Base-by-base conservation (phyloP, 2,329 filamentous ascomycete species). In the Paecilomyces dactylethromorphus region DNA sequence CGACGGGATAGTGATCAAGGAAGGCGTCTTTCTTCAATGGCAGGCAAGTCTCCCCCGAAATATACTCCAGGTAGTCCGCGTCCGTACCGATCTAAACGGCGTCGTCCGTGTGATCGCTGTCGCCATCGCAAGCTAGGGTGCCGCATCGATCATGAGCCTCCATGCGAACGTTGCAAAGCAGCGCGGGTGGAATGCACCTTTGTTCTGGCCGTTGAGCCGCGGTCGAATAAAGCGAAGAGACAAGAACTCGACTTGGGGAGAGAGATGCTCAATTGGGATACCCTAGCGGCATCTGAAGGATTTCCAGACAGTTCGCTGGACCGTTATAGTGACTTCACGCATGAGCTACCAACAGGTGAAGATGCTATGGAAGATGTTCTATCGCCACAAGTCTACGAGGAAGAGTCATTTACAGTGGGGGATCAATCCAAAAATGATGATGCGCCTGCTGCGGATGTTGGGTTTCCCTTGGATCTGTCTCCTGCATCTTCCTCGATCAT, bases 31-130 rank as follows among this genome's bases (percentile, higher is more conserved):
- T 45, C 15, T 18, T 45, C 39, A n/a, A 45, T 45, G 39, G 39
- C 39, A 8, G 21, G 39, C 10, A 21, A n/a, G 8, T 45, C 39
- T 45, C 15, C 39, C 2, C 39, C 15, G 11, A 13, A 45, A 6
- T 45, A 18, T 18, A 45, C 15, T 10, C 39, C 39, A 8, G 39
- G 39, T 18, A 54, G 45, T 18, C 35, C 56, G 21, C 66, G 70
- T 33, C 70, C 69, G 12, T 72, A 71, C 57, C 68, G 69, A 50
- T 72, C 70, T 49, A 72, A 72, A 56, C 63, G 68, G n/a, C 67
- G 70, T 56, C 66, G 69, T 45, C 70, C 70, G 15, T 72, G 70
- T 54, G 69, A 71, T 61, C 65, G 69, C 63, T 71, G 70, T 62
- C 69, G 70, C 11, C 63, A 64, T 31, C 64, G 70, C 35, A 72